Evolutionary conservation across 2,329 filamentous ascomycete genomes (phyloP), one percentile per base, ranked within the genome.

Genomic region (Phymatotrichopsis omnivora): DNA sequence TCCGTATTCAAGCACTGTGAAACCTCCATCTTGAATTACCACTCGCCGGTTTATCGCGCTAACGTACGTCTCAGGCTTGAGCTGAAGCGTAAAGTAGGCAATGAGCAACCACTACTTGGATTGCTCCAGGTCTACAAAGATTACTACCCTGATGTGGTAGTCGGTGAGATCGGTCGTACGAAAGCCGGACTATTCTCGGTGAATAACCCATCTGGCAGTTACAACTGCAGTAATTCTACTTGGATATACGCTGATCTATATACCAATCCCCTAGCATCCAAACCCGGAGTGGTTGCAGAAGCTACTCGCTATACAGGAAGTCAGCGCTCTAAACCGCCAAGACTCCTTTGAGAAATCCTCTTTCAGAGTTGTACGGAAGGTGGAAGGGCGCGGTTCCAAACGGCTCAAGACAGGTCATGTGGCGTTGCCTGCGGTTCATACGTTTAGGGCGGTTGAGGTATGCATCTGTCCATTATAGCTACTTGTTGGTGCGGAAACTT

Each of bases 61-160:
- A 37, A 45, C 6, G 1, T 28, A 28, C 11, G 5, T 11, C 23
- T 20, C 16, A 56, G 54, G 33, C 35, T 55, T n/a, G 42, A 49
- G 25, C 43, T 50, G 31, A 47, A 54, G 40, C 51, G 73, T 76
- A 57, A 73, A 70, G 38, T 58, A 4, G 80, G 79, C 14, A 81
- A 82, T 58, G 85, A 93, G 45, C 80, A 80, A 37, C 73, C 78
- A 40, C 67, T 93, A 27, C 71, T 82, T 28, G 82, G 82, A 3
- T 68, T 93, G 14, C 67, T 93, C 38, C 75, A 81, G 44, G 76
- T 89, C n/a, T 93, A 80, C 67, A 91, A 91, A 60, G 85, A 89
- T 61, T 93, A 89, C 63, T 93, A 89, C 58, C 85, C 85, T 0
- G 85, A 93, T 61, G 84, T 93, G 43, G 84, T 93, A 48, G 73